Base-by-base conservation (phyloP, 2,329 filamentous ascomycete genomes). In the Xylaria sp. region DNA sequence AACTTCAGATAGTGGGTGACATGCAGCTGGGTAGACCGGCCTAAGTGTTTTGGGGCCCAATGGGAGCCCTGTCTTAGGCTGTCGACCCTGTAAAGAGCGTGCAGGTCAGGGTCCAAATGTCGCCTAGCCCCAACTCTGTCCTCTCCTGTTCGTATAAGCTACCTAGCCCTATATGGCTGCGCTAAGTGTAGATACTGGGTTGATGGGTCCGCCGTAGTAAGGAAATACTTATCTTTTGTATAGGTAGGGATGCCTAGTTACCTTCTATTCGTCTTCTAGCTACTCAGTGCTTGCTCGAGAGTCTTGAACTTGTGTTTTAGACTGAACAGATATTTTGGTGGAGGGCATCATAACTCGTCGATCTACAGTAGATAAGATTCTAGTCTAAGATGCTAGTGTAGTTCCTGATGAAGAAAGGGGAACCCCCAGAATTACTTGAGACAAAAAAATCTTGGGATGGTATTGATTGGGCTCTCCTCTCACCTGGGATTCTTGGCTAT, bases 61-160 rank as follows among this genome's bases (percentile, higher is more conserved):
- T 69, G 42, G 54, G 39, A 55, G 42, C 32, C 64, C 55, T 64
- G 67, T 64, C 58, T 61, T 54, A 27, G 54, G n/a, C 17, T 36
- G 24, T 56, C 39, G 24, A 56, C 42, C 51, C 58, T 63, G 54
- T 47, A 59, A 48, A 58, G 39, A 32, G 7, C 34, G 30, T 32
- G 36, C 32, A 50, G 36, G 45, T 17, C 57, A 24, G 61, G 55
- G 36, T 53, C 56, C 53, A 19, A 61, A 64, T 60, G 17, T 27
- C 19, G 45, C 30, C 56, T 59, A 59, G 62, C 45, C 27, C 17
- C 11, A 30, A 30, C 9, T 30, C 24, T 21, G 47, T 17, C 19
- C 21, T 51, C 48, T n/a, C n/a, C n/a, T 17, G 48, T 30, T 51
- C 48, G 48, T 30, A 51, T 51, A 47, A 17, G 14, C 6, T n/a